Percentiles rank a stretch among this genome's conserved stretches.
Evolutionary conservation across 2,329 filamentous ascomycete genomes (phyloP).

Genomic region (Phialocephala sp.): DNA sequence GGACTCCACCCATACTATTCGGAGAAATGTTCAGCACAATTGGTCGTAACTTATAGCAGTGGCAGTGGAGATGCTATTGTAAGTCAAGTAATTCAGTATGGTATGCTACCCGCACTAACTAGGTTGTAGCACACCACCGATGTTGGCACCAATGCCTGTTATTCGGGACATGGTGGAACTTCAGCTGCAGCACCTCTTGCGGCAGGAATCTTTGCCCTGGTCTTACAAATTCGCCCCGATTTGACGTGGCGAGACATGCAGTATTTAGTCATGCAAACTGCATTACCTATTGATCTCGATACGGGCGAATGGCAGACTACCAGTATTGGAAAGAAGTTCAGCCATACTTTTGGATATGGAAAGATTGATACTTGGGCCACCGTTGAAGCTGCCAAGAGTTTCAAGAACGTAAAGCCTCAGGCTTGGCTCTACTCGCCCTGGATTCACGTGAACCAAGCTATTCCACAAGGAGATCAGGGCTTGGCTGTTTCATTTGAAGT

Average conservation of each 20-base stretch:
- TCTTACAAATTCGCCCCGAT: slow-evolving; percentile 83
- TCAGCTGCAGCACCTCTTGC: slow-evolving; percentile 94
- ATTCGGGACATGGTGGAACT: slow-evolving; percentile 85
- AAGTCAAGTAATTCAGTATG: slow-evolving; percentile 41
- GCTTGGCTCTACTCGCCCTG: slow-evolving; percentile 94
- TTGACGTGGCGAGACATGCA: slow-evolving; percentile 94
- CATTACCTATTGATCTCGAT: slow-evolving; percentile 78
- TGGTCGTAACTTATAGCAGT: slow-evolving; percentile 97
- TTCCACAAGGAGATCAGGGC: slow-evolving; percentile 85
- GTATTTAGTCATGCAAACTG: slow-evolving; percentile 85
- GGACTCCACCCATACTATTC: slow-evolving; percentile 95
- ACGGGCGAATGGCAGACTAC: slow-evolving; percentile 82
- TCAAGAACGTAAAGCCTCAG: slow-evolving; percentile 90
- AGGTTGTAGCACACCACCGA: slow-evolving; percentile 81
- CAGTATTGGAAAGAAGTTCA: slow-evolving; percentile 82
- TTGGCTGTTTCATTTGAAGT: slow-evolving; percentile 82
- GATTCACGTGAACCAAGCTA: slow-evolving; percentile 84
- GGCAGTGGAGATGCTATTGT: slow-evolving; percentile 84
- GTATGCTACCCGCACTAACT: slow-evolving; percentile 29
- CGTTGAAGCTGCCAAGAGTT: slow-evolving; percentile 84
- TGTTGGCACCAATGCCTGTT: slow-evolving; percentile 83
- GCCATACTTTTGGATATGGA: slow-evolving; percentile 94
- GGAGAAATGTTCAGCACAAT: slow-evolving; percentile 91
- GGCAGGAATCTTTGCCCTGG: slow-evolving; percentile 89
- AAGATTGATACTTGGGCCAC: slow-evolving; percentile 89